Base-by-base conservation (phyloP, 2,329 filamentous ascomycete genomes). In the Aspergillus carbonarius region DNA sequence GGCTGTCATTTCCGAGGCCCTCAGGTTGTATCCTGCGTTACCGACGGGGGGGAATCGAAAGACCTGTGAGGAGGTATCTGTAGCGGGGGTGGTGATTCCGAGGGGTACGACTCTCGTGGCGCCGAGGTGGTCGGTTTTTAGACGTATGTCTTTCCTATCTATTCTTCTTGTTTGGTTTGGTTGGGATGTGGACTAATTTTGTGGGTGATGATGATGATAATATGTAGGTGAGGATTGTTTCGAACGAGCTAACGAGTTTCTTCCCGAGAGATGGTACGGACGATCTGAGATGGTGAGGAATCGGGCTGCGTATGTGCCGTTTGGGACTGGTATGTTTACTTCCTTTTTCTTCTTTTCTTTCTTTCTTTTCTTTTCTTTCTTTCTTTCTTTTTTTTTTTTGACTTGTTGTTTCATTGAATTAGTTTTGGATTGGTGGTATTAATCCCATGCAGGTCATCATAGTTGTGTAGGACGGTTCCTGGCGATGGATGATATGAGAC, bases 191-290 rank as follows among this genome's bases (percentile, higher is more conserved):
- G 9, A 7, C 23, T 13, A n/a, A 13, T 25, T 13, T 9, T 23
- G 20, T 5, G 12, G 12, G 8, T 18, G 6, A 5, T 46, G 20
- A 44, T 44, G 18, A n/a, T n/a, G n/a, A n/a, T n/a, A n/a, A n/a
- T n/a, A n/a, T n/a, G 53, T 37, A 63, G 63, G 58, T 1, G 63
- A 66, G 40, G 55, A 61, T 32, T 55, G 57, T 27, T 64, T 63
- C 27, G 57, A 52, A 12, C 20, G 55, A 9, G 35, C 63, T 5
- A 27, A 49, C 4, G 44, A 60, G 5, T 66, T 64, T 39, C 54
- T 66, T 23, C 64, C 64, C 3, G 64, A 66, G 44, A 55, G 64
- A 42, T 66, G 62, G 64, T 57, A 57, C 20, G 60, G 39, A 4
- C 13, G 48, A 2, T 58, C 60, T 1, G 54, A 62, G 5, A 54